phyloP scores from a whole-genome alignment of 768 basidiomycete species.

The Boletus tomentosulus region DNA sequence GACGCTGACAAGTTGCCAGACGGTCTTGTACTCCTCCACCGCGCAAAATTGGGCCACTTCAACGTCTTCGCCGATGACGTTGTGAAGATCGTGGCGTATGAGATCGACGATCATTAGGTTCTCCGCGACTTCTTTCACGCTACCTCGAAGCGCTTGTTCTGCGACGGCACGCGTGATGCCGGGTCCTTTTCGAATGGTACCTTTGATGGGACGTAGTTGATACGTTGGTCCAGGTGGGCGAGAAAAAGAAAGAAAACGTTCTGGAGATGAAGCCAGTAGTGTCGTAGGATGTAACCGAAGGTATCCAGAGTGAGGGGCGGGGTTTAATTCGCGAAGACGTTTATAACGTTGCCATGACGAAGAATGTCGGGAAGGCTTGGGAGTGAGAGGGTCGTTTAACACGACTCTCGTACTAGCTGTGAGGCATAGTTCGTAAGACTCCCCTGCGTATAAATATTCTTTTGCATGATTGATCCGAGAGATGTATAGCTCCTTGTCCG shows the following conservation, averaged over 20 bases:
- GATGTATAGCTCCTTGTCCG: constrained; percentile 59
- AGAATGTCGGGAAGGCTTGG: constrained; percentile 13
- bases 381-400: constrained; percentile 34
- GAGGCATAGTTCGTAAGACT: constrained; percentile 91
- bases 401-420: constrained; percentile 68
- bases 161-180: constrained; percentile 60
- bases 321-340: constrained; percentile 67
- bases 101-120: constrained; percentile 99
- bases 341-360: constrained; percentile 74
- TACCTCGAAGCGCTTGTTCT: constrained; percentile 59
- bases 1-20: constrained; percentile 94
- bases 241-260: constrained; percentile 84
- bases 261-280: constrained; percentile 84
- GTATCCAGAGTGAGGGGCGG: constrained; percentile 86
- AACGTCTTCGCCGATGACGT: constrained; percentile 78
- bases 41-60: constrained; percentile 78
- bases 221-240: constrained; percentile 59
- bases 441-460: constrained; percentile 72
- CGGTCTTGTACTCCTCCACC: constrained; percentile 89
- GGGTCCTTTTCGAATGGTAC: constrained; percentile 74
- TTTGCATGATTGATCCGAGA: constrained; percentile 66
- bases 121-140: constrained; percentile 88
- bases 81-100: constrained; percentile 88
- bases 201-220: constrained; percentile 93
- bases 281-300: constrained; percentile 73